Conservation (phyloP, 2,329 filamentous ascomycete genomes). For the Diaporthe helianthi region DNA sequence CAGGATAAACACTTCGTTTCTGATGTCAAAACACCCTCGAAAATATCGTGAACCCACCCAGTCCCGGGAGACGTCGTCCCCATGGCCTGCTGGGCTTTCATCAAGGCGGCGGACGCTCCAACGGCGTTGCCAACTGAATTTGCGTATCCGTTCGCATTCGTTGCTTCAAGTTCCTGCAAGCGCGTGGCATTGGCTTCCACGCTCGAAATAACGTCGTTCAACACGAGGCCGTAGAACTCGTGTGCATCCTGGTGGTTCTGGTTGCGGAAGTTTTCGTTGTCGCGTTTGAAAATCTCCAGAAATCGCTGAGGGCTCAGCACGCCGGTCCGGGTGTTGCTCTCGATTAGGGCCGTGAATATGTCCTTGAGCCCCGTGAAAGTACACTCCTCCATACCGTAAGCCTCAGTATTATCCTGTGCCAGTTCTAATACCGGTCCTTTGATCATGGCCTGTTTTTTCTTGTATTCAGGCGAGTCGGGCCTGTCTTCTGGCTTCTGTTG, state of each 20-base stretch:
- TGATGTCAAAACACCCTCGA: conserved; percentile 92
- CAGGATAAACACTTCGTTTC: conserved; percentile 97
- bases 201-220: conserved; percentile 96
- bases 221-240: conserved; percentile 90
- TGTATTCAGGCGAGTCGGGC: conserved; percentile 93
- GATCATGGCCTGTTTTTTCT: conserved; percentile 90
- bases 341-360: conserved; percentile 90
- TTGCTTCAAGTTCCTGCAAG: conserved; percentile 58
- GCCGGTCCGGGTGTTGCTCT: conserved; percentile 81
- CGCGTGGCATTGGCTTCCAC: conserved; percentile 86
- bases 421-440: conserved; percentile 63
- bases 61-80: conserved; percentile 67
- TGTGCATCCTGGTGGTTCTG: conserved; percentile 99
- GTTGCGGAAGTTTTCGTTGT: conserved; percentile 97
- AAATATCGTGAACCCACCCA: conserved; percentile 96
- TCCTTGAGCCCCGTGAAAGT: conserved; percentile 95
- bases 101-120: conserved; percentile 42
- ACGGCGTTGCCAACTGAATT: conserved; percentile 58
- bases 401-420: conserved; percentile 77
- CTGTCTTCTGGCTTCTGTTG: conserved; percentile 82
- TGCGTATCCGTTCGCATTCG: conserved; percentile 52
- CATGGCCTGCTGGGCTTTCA: conserved; percentile 42
- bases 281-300: conserved; percentile 88
- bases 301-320: conserved; percentile 93
- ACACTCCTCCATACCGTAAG: conserved; percentile 93